phyloP scores from a whole-genome alignment of 2,329 filamentous ascomycete genomes.

The Diaporthe australafricana region DNA sequence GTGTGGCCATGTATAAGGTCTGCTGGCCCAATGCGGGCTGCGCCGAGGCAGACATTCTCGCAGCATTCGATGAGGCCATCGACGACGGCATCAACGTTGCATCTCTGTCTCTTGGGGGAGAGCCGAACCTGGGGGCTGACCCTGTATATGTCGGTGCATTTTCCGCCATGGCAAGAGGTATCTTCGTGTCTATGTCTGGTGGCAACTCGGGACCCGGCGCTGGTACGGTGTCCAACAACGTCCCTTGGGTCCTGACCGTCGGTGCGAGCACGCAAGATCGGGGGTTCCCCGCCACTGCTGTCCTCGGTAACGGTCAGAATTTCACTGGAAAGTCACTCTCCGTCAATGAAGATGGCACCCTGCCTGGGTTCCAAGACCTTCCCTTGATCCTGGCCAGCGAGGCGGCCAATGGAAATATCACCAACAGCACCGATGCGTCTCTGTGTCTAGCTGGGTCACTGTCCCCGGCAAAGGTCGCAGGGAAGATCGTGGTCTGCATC shows the following conservation, averaged over 20 bases:
- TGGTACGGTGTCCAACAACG: slow-evolving; percentile 8
- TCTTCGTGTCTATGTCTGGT: slow-evolving; percentile 13
- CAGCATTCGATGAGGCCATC: slow-evolving; percentile 7
- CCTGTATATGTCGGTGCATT: background rate
- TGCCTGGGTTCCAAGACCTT: background rate
- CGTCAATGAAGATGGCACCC: background rate
- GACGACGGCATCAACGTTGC: slow-evolving; percentile 16
- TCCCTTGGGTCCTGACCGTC: slow-evolving; percentile 15
- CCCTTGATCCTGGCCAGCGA: background rate
- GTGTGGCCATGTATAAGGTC: slow-evolving; percentile 24
- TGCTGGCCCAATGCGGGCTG: slow-evolving; percentile 1
- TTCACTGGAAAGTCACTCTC: slow-evolving; percentile 15
- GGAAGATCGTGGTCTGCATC: slow-evolving; percentile 20
- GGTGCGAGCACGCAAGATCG: slow-evolving; percentile 18
- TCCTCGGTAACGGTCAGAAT: background rate
- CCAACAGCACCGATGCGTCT: background rate
- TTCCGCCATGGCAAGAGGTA: background rate
- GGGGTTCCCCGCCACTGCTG: background rate
- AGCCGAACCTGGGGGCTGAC: background rate
- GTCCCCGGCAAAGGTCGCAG: background rate
- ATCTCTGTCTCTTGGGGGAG: background rate
- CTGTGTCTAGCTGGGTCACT: background rate
- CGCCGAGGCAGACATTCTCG: background rate
- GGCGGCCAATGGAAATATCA: background rate
- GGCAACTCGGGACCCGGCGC: background rate